Percentiles rank a stretch among this genome's conserved stretches.
Evolutionary conservation across 192 early-diverging fungal species (phyloP).

Genomic region (Coemansia sp.): DNA sequence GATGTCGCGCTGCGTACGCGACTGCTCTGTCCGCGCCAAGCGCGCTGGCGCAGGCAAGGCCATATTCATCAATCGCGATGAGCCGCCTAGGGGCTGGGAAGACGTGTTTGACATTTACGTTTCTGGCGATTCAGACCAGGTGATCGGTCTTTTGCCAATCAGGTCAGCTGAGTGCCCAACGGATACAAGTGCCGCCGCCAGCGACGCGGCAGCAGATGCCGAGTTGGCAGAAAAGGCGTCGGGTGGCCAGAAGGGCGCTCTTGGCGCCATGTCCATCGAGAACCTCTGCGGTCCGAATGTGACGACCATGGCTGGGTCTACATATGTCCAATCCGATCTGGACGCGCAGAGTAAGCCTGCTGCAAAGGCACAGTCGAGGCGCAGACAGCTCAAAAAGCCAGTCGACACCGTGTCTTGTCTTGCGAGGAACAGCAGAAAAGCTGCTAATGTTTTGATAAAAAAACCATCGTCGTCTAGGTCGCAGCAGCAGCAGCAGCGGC

Average conservation of each 20-base stretch:
- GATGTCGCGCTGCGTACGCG: conserved; percentile 51
- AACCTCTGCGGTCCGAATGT: not conserved
- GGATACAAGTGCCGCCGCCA: not conserved
- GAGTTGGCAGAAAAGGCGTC: not conserved
- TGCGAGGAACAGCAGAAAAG: not conserved
- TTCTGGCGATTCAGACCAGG: conserved; percentile 42
- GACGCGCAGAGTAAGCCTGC: not conserved
- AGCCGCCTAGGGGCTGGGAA: conserved; percentile 52
- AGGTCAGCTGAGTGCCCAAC: not conserved
- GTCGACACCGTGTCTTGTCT: not conserved
- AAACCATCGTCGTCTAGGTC: not conserved
- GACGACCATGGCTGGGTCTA: too few relatives aligned
- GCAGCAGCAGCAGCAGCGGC: conserved; percentile 5
- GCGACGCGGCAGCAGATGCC: not conserved
- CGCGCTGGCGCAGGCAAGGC: conserved; percentile 43
- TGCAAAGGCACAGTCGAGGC: not conserved
- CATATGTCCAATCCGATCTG: too few relatives aligned
- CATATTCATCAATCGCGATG: conserved; percentile 51
- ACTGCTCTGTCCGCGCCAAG: conserved; percentile 24
- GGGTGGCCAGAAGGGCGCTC: not conserved
- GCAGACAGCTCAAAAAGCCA: not conserved
- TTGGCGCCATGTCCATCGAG: not conserved
- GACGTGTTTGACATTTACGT: conserved; percentile 54
- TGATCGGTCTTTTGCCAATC: conserved; percentile 27
- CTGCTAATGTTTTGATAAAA: not conserved